Base-by-base conservation (phyloP, 1,284 basidiomycete genomes). In the Tetrapyrgos nigripes region DNA sequence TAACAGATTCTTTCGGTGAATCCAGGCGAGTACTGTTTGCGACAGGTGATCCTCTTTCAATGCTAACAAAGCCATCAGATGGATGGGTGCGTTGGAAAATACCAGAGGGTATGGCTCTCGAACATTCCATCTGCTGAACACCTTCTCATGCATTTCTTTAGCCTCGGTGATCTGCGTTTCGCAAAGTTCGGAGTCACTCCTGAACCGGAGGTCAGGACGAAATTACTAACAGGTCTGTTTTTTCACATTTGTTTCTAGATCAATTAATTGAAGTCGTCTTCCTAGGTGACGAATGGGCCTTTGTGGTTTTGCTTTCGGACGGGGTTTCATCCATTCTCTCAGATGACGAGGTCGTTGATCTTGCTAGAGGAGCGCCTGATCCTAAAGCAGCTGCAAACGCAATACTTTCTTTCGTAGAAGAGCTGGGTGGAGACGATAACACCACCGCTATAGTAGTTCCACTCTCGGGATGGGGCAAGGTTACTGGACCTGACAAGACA, bases 1-100 rank as follows among this genome's bases (percentile, higher is more conserved):
- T 98, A 48, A 93, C 94, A 4, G 97, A 99, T 72, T 96, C 93
- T 3, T 99, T 96, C 69, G 97, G 97, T 31, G 97, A 99, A 79
- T 88, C 90, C 44, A 81, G 95, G 89, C 91, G 67, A 63, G 81
- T 66, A 13, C 21, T 21, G 44, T 29, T 45, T 26, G 21, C 27
- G 28, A 11, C 24, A 31, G 26, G 27, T 23, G 26, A n/a, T 47
- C 26, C 26, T 48, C 14, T 45, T 6, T 40, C 19, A n/a, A 57
- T 62, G 29, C 27, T 53, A 29, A 62, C 33, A 23, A 54, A 5
- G 58, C 23, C 60, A 14, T 31, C 57, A 91, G 92, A 44, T 98
- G 96, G 95, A 98, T 98, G 91, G 97, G 97, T 8, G 93, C 90
- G 1, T 79, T 99, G 21, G 94, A 91, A 46, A 99, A 98, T 68